Base-by-base conservation (phyloP, 306 rosid species). In the Corylus americana region DNA sequence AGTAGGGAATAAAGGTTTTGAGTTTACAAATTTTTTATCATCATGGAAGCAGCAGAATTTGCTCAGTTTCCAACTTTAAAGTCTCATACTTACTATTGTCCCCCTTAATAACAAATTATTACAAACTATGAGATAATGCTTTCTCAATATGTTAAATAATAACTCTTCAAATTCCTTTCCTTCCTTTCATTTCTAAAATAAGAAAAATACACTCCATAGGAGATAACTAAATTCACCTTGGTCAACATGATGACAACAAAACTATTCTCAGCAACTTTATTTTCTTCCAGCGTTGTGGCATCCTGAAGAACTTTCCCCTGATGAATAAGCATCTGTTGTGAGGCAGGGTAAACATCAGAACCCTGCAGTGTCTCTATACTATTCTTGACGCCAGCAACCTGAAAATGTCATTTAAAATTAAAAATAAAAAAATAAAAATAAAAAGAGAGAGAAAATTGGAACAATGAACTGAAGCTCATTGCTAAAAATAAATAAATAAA, bases 251-350 rank as follows among this genome's bases (percentile, higher is more conserved):
- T 87, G 57, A 95, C 98, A 83, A 95, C 79, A 81, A 95, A 95
- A 90, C 95, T 95, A 86, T 83, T 90, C 72, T 95, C 98, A 14
- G 77, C 85, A 80, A 95, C 98, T 85, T 92, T 85, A 79, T 91
- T 92, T 75, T 91, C 97, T 39, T 85, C 93, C 89, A 95, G 87
- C 25, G 95, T 91, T 55, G 97, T 86, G 68, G 49, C 80, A 76
- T 95, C 98, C 80, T 92, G 92, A 11, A 92, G 97, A 78, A 92
- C 98, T 77, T 95, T 92, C 58, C 98, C 98, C 80, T 95, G 98
- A 79, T 92, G 88, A 55, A 95, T 95, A 44, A 95, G 98, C 97
- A 95, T 95, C 87, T 92, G 97, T 79, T 90, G 98, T 0, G 90
- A 58, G 48, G 98, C 93, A 79, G 98, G 98, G 79, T 95, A 95